Evolutionary conservation across 805 yeast species (phyloP).

Genomic region (Saturnispora sekii): DNA sequence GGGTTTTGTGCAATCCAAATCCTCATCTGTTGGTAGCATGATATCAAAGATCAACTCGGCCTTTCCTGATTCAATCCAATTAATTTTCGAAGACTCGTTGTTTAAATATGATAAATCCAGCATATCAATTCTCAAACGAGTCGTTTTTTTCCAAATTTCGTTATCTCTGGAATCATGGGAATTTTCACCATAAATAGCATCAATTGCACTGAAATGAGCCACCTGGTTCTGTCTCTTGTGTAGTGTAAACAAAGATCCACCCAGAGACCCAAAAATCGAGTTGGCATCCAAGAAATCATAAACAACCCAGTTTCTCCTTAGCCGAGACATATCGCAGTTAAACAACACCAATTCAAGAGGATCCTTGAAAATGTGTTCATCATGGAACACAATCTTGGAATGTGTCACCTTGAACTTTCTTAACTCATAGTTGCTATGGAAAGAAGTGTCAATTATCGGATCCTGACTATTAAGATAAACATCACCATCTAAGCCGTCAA

Average conservation of each 20-base stretch:
- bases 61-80: constrained; percentile 66
- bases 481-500: constrained; percentile 38
- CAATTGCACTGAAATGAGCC: constrained; percentile 33
- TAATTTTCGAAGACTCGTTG: constrained; percentile 36
- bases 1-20: constrained; percentile 10
- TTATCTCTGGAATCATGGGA: constrained; percentile 5
- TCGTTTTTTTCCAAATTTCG: constrained; percentile 39
- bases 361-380: constrained; percentile 15
- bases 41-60: constrained; percentile 65
- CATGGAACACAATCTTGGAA: constrained; percentile 31
- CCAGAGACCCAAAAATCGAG: constrained; percentile 63
- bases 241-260: constrained; percentile 65
- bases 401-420: constrained; percentile 40
- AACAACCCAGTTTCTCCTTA: constrained; percentile 48
- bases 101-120: constrained; percentile 26
- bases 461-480: constrained; percentile 14
- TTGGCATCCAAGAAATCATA: constrained; percentile 62
- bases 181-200: constrained; percentile 10
- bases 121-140: constrained; percentile 35
- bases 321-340: constrained; percentile 53
- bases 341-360: constrained; percentile 48
- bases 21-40: constrained; percentile 50
- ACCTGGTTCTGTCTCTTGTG: constrained; percentile 61
- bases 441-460: constrained; percentile 16
- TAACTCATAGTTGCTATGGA: constrained; percentile 29